phyloP scores from a whole-genome alignment of 371 early-diverging fungal genomes.

The Mucor sp. region DNA sequence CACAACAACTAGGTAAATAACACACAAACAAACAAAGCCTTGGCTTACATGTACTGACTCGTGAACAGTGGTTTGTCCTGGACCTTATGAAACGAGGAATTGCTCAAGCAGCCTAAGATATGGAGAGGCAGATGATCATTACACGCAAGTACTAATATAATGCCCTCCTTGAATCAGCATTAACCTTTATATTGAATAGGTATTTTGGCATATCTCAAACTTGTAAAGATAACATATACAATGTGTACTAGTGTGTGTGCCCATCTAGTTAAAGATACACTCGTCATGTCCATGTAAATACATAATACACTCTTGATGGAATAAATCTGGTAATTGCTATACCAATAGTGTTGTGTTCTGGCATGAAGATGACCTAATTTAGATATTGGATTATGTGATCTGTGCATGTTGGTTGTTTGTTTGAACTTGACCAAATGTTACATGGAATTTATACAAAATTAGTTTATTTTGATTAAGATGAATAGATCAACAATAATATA shows the following conservation, averaged over 20 bases:
- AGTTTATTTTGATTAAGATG: not conserved
- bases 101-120: conserved; percentile 7
- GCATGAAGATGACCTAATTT: not conserved
- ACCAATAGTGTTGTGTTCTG: too few relatives aligned
- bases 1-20: conserved; percentile 1
- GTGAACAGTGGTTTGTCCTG: conserved; percentile 8
- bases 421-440: not conserved
- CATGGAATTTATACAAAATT: not conserved
- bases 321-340: not conserved
- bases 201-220: conserved; percentile 8
- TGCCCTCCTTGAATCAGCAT: not conserved
- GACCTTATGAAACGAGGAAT: conserved; percentile 19
- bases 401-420: too few relatives aligned
- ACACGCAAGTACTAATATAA: not conserved
- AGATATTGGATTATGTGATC: not conserved
- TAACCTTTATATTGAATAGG: not conserved
- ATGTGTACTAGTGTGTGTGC: not conserved
- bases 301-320: not conserved
- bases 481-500: not conserved
- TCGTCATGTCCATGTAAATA: too few relatives aligned
- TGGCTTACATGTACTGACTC: not conserved
- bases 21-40: not conserved
- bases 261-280: not conserved
- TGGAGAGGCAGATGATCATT: not conserved
- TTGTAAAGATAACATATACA: conserved; percentile 4